These are phyloP conservation scores for Eutrema salsugineum DNA, from an alignment of 441 rosid species.

Conservation along the genomic window DNA sequence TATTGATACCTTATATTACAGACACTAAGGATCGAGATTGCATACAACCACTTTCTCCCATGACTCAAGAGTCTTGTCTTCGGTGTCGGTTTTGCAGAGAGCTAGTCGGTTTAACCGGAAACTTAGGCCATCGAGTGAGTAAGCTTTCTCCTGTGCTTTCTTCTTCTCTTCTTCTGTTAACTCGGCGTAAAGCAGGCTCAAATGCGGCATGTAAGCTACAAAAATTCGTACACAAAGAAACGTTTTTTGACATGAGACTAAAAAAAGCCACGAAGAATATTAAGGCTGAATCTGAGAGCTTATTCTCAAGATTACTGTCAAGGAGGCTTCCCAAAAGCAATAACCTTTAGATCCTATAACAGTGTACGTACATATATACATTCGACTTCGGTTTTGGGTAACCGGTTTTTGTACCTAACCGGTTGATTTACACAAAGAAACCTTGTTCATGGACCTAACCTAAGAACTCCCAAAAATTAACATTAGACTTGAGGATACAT, in stretches of 20 bases:
- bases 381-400: too few species aligned
- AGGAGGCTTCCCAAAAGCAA: background rate
- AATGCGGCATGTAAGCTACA: conserved; percentile 91
- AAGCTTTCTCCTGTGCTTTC: conserved; percentile 61
- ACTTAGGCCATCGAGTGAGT: conserved; percentile 43
- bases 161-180: conserved; percentile 73
- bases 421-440: background rate
- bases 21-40: conserved; percentile 12
- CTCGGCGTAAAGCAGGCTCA: conserved; percentile 73
- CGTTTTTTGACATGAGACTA: background rate
- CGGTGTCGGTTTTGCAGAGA: conserved; percentile 66
- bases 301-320: background rate
- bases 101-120: conserved; percentile 59
- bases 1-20: too few species aligned
- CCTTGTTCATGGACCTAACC: too few species aligned
- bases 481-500: background rate
- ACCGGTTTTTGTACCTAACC: background rate
- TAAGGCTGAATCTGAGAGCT: background rate
- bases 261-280: background rate
- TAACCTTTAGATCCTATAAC: background rate
- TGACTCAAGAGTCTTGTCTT: conserved; percentile 61
- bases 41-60: conserved; percentile 75
- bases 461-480: too few species aligned
- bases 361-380: background rate
- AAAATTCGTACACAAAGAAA: background rate